These are phyloP conservation scores for Plasmodium blacklocki DNA, from an alignment of 169 alveolate genomes.

Conservation along the genomic window DNA sequence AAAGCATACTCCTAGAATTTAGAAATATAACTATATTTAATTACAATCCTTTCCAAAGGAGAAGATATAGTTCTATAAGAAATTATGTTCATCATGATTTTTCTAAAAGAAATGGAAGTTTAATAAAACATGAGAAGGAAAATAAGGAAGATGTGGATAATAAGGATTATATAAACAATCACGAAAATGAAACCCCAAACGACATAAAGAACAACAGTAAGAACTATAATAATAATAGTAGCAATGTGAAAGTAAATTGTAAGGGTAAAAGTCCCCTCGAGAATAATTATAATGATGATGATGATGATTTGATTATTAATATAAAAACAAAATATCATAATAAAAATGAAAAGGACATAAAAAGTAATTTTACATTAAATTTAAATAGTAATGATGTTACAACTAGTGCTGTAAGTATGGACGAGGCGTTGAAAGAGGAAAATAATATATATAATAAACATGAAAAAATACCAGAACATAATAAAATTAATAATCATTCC, in stretches of 20 bases:
- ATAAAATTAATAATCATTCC: not conserved
- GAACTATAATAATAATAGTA: not conserved
- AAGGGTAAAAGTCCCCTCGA: not conserved
- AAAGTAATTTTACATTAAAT: slow-evolving; percentile 6
- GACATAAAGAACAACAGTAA: not conserved
- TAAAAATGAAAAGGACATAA: not conserved
- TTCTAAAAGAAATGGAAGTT: not conserved
- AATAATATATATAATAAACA: not conserved
- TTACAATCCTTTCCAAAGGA: slow-evolving; percentile 16
- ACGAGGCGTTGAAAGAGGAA: not conserved
- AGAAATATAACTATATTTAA: slow-evolving; percentile 57
- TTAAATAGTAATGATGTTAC: not conserved
- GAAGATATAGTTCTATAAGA: not conserved
- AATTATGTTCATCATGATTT: not conserved
- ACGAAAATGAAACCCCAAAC: not conserved
- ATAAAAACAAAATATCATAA: slow-evolving; percentile 1
- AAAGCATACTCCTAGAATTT: slow-evolving; percentile 42
- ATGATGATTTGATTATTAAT: slow-evolving; percentile 20
- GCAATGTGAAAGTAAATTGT: too few relatives aligned
- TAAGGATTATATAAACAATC: not conserved
- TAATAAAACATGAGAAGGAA: not conserved
- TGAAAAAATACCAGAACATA: not conserved
- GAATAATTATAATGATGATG: not conserved
- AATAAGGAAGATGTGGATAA: not conserved
- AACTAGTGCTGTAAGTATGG: not conserved